Conservation (phyloP, 169 alveolate species). For the Babesia bovis region DNA sequence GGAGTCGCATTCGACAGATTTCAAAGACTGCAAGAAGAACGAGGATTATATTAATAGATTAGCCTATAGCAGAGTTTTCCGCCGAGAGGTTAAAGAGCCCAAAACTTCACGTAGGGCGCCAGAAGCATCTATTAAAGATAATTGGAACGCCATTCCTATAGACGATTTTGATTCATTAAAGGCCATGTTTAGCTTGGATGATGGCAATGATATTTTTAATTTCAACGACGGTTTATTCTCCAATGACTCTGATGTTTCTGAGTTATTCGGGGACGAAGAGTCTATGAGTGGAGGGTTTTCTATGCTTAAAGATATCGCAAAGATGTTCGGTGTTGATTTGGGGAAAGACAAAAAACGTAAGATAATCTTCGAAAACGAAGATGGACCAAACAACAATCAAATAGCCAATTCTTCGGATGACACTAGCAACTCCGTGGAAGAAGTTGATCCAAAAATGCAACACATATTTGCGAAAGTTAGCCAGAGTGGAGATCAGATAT, state of each 20-base stretch:
- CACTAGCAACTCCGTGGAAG: not conserved
- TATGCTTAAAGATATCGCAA: constrained; percentile 49
- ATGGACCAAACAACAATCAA: not conserved
- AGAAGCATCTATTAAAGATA: not conserved
- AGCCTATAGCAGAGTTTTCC: constrained; percentile 57
- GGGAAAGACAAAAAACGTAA: not conserved
- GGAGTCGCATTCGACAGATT: constrained; percentile 7
- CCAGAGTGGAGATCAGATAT: constrained; percentile 16
- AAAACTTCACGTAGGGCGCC: not conserved
- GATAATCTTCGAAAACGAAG: constrained; percentile 21
- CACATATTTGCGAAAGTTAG: constrained; percentile 19
- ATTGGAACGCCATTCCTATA: not conserved
- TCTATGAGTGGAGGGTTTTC: constrained; percentile 34
- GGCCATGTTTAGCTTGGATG: not conserved
- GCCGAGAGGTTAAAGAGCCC: not conserved
- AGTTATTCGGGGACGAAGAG: constrained; percentile 18
- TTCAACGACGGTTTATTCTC: constrained; percentile 7
- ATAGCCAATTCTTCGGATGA: not conserved
- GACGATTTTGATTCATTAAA: not conserved
- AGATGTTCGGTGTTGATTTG: constrained; percentile 47
- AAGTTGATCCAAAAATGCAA: constrained; percentile 24
- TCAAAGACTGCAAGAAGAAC: constrained; percentile 43
- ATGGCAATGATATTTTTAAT: not conserved
- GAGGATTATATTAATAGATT: constrained; percentile 48
- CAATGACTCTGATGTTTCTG: not conserved